Base-by-base conservation (phyloP, 2,329 filamentous ascomycete species). In the Aspergillus aculeatinus region DNA sequence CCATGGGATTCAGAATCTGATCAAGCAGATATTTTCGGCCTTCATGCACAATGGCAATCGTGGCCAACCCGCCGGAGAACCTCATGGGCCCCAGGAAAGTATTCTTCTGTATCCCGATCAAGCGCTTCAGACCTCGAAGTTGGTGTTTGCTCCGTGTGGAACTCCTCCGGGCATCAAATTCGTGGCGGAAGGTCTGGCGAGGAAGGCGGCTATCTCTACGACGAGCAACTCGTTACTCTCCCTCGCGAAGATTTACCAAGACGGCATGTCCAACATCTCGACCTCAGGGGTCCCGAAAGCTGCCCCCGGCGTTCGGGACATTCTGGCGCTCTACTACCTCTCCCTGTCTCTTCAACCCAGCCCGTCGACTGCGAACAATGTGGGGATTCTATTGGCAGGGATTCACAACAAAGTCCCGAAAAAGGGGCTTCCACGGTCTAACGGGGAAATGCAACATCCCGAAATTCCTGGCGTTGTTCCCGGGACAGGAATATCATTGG, bases 331-430 rank as follows among this genome's bases (percentile, higher is more conserved):
- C 12, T 99, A 99, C 74, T 99, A 99, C 71, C 82, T 99, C 2
- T 99, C 95, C 0, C 80, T 99, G 3, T 96, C 95, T 0, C 82
- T 99, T 2, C 95, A 97, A 65, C 93, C 95, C 51, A 98, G 95
- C 69, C 95, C 95, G 2, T 99, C 95, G 0, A 99, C 95, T 0
- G 95, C 95, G 0, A 99, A 99, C 73, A 99, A 99, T 73, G 93
- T 99, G 12, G 95, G 95, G 3, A 99, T 99, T 58, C 82, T 99
- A 29, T 85, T 99, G n/a, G 95, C 95, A 5, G 91, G 95, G 59
- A 90, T 98, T 21, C 95, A 96, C 71, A 92, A 96, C 67, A 82
- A 81, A 27, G 71, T 74, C 12, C 77, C 77, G 3, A 76, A 78
- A 9, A 81, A 79, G 58, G 67, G 67, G 21, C 63, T 70, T 54